phyloP scores from a whole-genome alignment of 2,329 filamentous ascomycete species.

The Didymella sp. region DNA sequence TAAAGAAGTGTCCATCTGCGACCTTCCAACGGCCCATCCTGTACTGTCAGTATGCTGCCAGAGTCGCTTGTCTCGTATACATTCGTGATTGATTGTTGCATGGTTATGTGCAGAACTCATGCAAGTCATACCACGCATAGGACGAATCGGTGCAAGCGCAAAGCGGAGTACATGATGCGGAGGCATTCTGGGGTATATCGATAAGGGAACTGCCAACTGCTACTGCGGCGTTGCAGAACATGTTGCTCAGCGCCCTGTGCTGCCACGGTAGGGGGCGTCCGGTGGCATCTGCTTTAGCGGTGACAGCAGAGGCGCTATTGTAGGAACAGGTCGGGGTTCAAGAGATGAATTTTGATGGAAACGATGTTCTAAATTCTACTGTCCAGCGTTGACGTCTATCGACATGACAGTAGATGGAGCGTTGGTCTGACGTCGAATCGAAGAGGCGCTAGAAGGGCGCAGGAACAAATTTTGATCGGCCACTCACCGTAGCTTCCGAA shows the following conservation, averaged over 20 bases:
- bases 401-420: not conserved
- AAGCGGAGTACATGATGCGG: conserved; percentile 29
- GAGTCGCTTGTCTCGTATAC: no score
- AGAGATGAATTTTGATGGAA: no score
- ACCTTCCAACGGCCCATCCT: no score
- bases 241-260: conserved; percentile 31
- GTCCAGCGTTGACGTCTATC: not conserved
- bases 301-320: conserved; percentile 9
- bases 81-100: no score
- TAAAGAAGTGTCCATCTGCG: not conserved
- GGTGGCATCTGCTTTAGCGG: conserved; percentile 7
- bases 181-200: conserved; percentile 38
- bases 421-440: conserved; percentile 5
- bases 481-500: conserved; percentile 10
- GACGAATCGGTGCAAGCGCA: conserved; percentile 41
- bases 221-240: conserved; percentile 24
- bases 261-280: conserved; percentile 13
- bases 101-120: not conserved
- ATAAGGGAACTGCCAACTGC: conserved; percentile 12
- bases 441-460: conserved; percentile 14
- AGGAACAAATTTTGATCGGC: conserved; percentile 14
- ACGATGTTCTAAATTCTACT: no score
- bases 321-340: not conserved
- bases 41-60: no score
- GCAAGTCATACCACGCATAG: conserved; percentile 6